Base-by-base conservation (phyloP, 2,329 filamentous ascomycete genomes). In the Xylariaceae sp. region DNA sequence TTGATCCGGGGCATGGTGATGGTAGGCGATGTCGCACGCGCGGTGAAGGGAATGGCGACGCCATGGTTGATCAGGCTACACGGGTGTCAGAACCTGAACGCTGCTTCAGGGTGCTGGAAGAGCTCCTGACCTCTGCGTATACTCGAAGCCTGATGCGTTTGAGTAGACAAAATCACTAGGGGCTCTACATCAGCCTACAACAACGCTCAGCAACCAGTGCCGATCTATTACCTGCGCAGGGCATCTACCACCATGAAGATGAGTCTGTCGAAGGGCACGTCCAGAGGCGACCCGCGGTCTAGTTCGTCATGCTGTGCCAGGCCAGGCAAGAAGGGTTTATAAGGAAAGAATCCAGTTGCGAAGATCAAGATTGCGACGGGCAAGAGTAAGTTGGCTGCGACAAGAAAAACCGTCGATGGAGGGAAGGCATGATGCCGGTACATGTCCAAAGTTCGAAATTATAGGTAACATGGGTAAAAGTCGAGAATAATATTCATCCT, bases 181-280 rank as follows among this genome's bases (percentile, higher is more conserved):
- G 21, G 48, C 21, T 24, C 7, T 9, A 38, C 43, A 33, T 50
- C 47, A 41, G 47, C 40, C 32, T 17, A 14, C 4, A 4, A 15
- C 9, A 34, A 9, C 9, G 9, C 26, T 5, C 26, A 5, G 17
- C 17, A 31, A 23, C 36, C 3, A 13, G 16, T 9, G 17, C 14
- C 9, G 16, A 13, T 18, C 17, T 23, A 38, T 43, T 72, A 88
- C 85, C 86, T 94, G 63, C 89, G 76, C 60, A 98, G 64, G 16
- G 92, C 90, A 74, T 98, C 92, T 18, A 98, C 85, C 5, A 98
- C 88, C 90, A 98, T 97, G 62, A 98, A 96, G 38, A 98, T 72
- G 37, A 97, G 70, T 55, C 83, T 88, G 63, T 97, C 81, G 61
- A 98, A 98, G 0, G 84, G 80, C 23, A 85, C 74, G 34, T 71